Conservation (phyloP, 2,329 filamentous ascomycete genomes). For the Neurospora sp. region DNA sequence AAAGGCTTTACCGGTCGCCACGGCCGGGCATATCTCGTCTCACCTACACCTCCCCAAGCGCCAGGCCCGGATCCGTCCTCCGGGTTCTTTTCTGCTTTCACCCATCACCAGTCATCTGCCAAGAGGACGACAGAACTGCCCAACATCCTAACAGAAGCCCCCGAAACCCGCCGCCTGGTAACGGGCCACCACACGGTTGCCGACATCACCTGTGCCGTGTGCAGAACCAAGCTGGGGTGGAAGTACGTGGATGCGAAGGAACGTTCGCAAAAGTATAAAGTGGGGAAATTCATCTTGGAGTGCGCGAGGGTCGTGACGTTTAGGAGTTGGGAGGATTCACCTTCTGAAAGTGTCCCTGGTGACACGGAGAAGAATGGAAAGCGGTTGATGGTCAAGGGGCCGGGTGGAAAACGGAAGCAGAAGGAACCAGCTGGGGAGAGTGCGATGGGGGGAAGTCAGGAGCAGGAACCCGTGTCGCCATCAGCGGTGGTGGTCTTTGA, state of each 20-base stretch:
- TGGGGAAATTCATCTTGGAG: slow-evolving; percentile 60
- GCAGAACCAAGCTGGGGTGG: slow-evolving; percentile 52
- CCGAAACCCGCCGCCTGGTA: slow-evolving; percentile 47
- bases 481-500: slow-evolving; percentile 43
- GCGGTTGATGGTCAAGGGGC: neutral
- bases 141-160: slow-evolving; percentile 46
- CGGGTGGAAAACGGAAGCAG: slow-evolving; percentile 1
- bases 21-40: slow-evolving; percentile 53
- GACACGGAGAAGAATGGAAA: slow-evolving; percentile 3
- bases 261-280: slow-evolving; percentile 52
- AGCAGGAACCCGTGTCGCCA: slow-evolving; percentile 3
- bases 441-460: slow-evolving; percentile 7
- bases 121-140: slow-evolving; percentile 27
- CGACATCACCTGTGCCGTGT: slow-evolving; percentile 50
- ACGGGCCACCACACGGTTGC: slow-evolving; percentile 56
- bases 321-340: slow-evolving; percentile 42
- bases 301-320: slow-evolving; percentile 44
- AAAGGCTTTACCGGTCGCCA: slow-evolving; percentile 59
- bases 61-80: neutral
- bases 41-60: slow-evolving; percentile 11
- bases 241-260: slow-evolving; percentile 58
- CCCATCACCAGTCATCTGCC: slow-evolving; percentile 11
- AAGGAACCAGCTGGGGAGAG: neutral
- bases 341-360: too few species aligned
- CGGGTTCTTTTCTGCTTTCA: neutral